Percentiles rank a stretch among this genome's conserved stretches.
phyloP scores from a whole-genome alignment of 2,329 filamentous ascomycete species.

The Sclerotinia subarctica region DNA sequence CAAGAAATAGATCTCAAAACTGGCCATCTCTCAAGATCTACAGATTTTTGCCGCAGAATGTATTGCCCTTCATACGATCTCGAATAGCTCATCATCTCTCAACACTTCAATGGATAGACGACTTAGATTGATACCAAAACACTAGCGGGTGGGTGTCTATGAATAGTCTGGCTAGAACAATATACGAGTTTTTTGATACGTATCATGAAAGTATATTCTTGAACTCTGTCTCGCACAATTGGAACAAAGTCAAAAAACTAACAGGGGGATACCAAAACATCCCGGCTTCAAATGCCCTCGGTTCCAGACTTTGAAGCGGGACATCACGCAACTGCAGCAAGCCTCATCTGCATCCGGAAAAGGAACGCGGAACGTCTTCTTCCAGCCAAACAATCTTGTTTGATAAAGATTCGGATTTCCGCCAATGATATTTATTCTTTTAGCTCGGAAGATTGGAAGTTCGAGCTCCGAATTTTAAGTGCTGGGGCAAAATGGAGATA shows the following conservation, averaged over 20 bases:
- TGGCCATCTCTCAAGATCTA: neutral
- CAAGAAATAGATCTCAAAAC: neutral
- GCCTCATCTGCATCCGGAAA: constrained; percentile 10
- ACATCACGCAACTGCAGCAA: constrained; percentile 12
- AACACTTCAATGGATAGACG: neutral
- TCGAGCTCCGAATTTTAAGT: neutral
- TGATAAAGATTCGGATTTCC: neutral
- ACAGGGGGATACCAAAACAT: neutral
- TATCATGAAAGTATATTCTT: neutral
- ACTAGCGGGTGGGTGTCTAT: no score
- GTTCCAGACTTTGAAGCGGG: constrained; percentile 10
- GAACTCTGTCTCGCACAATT: neutral
- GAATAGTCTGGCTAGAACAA: neutral
- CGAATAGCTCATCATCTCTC: neutral
- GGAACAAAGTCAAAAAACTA: neutral
- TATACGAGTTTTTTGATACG: neutral
- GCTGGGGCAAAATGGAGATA: neutral
- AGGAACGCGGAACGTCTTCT: constrained; percentile 22
- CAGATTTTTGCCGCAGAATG: neutral
- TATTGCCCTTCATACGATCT: neutral
- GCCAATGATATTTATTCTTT: neutral
- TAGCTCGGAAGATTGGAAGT: neutral
- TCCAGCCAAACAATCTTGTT: constrained; percentile 17
- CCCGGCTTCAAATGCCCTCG: constrained; percentile 2
- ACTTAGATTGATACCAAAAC: neutral